Conservation (phyloP, 768 basidiomycete species). For the Sistotremastrum niveocremeum region DNA sequence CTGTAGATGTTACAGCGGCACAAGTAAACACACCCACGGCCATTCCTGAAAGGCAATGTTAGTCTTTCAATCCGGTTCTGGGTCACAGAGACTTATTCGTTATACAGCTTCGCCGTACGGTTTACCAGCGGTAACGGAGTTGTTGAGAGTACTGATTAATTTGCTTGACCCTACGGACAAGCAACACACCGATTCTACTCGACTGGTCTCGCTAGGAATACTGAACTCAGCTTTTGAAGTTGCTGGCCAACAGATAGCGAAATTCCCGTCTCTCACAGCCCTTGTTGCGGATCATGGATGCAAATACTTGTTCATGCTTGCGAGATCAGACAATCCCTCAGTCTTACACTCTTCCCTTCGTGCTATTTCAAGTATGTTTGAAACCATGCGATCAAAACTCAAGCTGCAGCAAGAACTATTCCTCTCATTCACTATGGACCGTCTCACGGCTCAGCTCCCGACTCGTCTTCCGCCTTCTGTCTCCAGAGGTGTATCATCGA, state of each 20-base stretch:
- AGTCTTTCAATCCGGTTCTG: too few relatives aligned
- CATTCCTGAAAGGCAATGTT: too few relatives aligned
- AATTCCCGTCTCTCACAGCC: conserved; percentile 62
- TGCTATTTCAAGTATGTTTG: conserved; percentile 76
- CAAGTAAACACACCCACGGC: too few relatives aligned
- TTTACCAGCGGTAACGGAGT: conserved; percentile 82
- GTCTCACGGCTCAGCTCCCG: conserved; percentile 33
- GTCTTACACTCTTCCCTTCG: conserved; percentile 74
- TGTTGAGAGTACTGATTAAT: conserved; percentile 87
- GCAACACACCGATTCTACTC: conserved; percentile 91
- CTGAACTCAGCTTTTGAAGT: conserved; percentile 82
- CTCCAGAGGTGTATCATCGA: neutral
- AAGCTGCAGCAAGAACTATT: conserved; percentile 95
- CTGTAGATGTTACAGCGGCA: too few relatives aligned
- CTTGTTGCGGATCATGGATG: conserved; percentile 83
- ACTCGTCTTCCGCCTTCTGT: conserved; percentile 3
- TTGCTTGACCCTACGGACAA: conserved; percentile 91
- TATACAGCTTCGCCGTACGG: conserved; percentile 42
- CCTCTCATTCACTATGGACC: conserved; percentile 85
- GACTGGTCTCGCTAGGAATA: conserved; percentile 75
- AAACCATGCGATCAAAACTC: conserved; percentile 71
- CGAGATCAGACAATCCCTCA: conserved; percentile 73
- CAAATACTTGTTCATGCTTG: conserved; percentile 94
- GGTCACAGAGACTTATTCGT: too few relatives aligned
- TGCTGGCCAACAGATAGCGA: conserved; percentile 59